Evolutionary conservation across 768 basidiomycete species (phyloP).

Genomic region (Amanita rubescens): DNA sequence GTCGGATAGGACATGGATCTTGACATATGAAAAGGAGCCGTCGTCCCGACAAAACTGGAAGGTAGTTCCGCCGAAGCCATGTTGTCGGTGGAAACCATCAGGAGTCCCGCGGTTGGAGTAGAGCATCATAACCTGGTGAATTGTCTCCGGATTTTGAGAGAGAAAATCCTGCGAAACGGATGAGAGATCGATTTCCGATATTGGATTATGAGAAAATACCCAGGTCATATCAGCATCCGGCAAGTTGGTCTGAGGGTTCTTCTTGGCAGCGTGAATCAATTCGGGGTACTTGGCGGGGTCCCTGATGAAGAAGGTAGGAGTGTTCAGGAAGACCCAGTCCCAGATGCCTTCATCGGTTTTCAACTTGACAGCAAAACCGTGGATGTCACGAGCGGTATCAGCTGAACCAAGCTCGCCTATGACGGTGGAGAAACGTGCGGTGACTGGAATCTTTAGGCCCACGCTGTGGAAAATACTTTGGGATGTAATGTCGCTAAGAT

Average conservation of each 20-base stretch:
- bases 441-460: conserved; percentile 69
- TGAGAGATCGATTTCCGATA: too few species aligned
- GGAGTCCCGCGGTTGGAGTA: conserved; percentile 96
- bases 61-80: conserved; percentile 93
- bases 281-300: conserved; percentile 88
- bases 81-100: conserved; percentile 74
- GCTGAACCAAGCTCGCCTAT: conserved; percentile 84
- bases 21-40: conserved; percentile 79
- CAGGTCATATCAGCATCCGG: conserved; percentile 85
- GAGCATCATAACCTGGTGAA: conserved; percentile 83
- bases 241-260: conserved; percentile 86
- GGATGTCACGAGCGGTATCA: conserved; percentile 86
- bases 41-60: conserved; percentile 83
- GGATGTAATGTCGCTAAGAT: conserved; percentile 75
- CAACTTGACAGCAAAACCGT: conserved; percentile 88
- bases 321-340: conserved; percentile 92
- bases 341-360: conserved; percentile 88
- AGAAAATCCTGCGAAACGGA: conserved; percentile 69
- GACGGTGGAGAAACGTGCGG: conserved; percentile 91
- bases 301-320: conserved; percentile 85
- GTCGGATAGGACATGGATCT: conserved; percentile 75
- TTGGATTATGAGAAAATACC: conserved; percentile 40
- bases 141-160: conserved; percentile 81
- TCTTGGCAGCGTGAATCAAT: conserved; percentile 92
- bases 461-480: conserved; percentile 57